These are phyloP conservation scores for Chionographis japonica DNA, from an alignment of 106 monocot genomes.

Conservation along the genomic window DNA sequence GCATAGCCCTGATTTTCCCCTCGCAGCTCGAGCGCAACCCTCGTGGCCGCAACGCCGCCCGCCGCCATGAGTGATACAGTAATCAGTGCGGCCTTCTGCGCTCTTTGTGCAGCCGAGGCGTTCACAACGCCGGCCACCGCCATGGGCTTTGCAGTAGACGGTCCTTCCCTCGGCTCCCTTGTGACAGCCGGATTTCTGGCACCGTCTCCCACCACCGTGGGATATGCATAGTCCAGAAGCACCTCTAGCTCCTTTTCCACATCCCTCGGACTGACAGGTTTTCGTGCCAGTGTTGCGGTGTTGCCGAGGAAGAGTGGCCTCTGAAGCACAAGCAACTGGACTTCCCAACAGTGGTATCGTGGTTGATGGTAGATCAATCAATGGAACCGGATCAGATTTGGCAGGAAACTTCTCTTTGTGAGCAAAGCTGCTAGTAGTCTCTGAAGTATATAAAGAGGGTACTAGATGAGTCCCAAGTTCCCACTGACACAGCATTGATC, in stretches of 20 bases:
- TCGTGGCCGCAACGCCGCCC: constrained; percentile 36
- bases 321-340: constrained; percentile 37
- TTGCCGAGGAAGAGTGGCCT: constrained; percentile 11
- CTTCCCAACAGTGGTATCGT: constrained; percentile 2
- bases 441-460: not conserved
- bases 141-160: constrained; percentile 58
- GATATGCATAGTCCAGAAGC: constrained; percentile 51
- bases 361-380: constrained; percentile 12
- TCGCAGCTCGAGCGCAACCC: constrained; percentile 40
- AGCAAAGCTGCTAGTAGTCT: not conserved
- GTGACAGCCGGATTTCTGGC: constrained; percentile 41
- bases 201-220: constrained; percentile 51
- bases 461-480: constrained; percentile 2
- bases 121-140: constrained; percentile 46
- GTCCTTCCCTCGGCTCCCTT: constrained; percentile 62
- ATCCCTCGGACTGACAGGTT: constrained; percentile 37
- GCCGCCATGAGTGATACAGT: constrained; percentile 58
- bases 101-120: constrained; percentile 56
- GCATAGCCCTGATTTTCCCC: constrained; percentile 60
- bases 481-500: constrained; percentile 15
- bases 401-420: not conserved
- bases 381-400: not conserved
- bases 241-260: constrained; percentile 54
- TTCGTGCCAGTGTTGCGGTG: constrained; percentile 12
- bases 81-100: constrained; percentile 54